phyloP scores from a whole-genome alignment of 164 flowering plant species.

The Nelumbo lutea region DNA sequence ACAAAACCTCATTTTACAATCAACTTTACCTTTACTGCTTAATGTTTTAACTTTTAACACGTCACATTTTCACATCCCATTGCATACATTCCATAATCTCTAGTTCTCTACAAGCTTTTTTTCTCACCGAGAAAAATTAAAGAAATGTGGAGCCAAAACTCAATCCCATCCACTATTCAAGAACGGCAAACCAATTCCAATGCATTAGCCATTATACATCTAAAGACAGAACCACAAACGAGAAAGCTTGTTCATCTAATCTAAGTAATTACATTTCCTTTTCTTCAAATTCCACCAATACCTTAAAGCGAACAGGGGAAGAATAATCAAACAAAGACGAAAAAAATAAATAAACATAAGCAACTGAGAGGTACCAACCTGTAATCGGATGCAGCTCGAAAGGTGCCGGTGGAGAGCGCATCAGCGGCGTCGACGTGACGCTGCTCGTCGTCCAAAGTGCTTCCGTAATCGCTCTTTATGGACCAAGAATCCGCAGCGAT shows the following conservation, averaged over 20 bases:
- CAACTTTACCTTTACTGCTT: no score
- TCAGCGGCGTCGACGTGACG: slow-evolving; percentile 94
- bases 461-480: slow-evolving; percentile 96
- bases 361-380: slow-evolving; percentile 30
- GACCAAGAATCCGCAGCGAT: slow-evolving; percentile 99
- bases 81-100: no score
- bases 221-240: not conserved
- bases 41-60: no score
- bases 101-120: no score
- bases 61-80: no score
- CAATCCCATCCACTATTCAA: not conserved
- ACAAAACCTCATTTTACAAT: no score
- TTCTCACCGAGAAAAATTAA: no score
- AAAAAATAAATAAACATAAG: not conserved
- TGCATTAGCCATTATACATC: no score
- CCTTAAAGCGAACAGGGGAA: not conserved
- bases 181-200: no score
- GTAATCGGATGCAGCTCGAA: slow-evolving; percentile 81
- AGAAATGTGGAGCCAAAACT: not conserved
- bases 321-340: not conserved
- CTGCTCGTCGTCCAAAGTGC: slow-evolving; percentile 96
- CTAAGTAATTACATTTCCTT: not conserved
- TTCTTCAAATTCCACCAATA: not conserved
- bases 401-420: slow-evolving; percentile 57
- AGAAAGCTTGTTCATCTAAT: not conserved